phyloP scores from a whole-genome alignment of 2,329 filamentous ascomycete genomes.

The Exophiala aquamarina region DNA sequence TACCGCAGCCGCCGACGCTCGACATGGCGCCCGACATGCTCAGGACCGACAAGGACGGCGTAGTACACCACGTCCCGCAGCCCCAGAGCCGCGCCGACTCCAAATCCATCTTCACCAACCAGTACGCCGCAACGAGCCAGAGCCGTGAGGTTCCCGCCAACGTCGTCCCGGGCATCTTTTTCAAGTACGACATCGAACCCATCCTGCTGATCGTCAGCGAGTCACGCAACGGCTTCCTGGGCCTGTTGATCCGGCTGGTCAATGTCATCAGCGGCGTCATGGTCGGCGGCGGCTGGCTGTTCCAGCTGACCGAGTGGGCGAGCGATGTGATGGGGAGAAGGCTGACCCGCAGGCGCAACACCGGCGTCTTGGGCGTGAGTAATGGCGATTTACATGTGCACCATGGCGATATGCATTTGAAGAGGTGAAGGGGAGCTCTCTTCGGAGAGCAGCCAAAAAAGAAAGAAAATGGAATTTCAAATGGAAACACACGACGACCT shows the following conservation, averaged over 20 bases:
- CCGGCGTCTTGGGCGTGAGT: constrained; percentile 15
- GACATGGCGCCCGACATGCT: constrained; percentile 32
- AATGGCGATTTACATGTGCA: constrained; percentile 16
- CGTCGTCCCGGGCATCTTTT: constrained; percentile 83
- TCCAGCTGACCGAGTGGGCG: constrained; percentile 77
- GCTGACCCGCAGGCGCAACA: constrained; percentile 35
- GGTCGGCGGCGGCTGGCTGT: constrained; percentile 92
- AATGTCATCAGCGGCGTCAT: constrained; percentile 90
- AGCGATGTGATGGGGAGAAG: constrained; percentile 49
- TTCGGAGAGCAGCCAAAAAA: too few relatives aligned
- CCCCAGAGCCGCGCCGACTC: constrained; percentile 31
- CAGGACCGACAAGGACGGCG: constrained; percentile 33
- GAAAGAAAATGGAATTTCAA: too few relatives aligned
- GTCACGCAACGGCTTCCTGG: constrained; percentile 71
- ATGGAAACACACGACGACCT: too few relatives aligned
- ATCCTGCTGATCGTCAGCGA: constrained; percentile 85
- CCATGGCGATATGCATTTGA: constrained; percentile 45
- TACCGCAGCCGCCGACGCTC: constrained; percentile 35
- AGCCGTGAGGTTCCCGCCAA: constrained; percentile 68
- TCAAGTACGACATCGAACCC: constrained; percentile 99
- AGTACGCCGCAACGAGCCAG: constrained; percentile 96
- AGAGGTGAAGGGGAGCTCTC: constrained; percentile 10
- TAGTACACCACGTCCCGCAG: constrained; percentile 23
- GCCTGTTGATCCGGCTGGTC: constrained; percentile 76
- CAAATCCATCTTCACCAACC: constrained; percentile 83